Base-by-base conservation (phyloP, 2,329 filamentous ascomycete species). In the Blastomyces emzantsi region DNA sequence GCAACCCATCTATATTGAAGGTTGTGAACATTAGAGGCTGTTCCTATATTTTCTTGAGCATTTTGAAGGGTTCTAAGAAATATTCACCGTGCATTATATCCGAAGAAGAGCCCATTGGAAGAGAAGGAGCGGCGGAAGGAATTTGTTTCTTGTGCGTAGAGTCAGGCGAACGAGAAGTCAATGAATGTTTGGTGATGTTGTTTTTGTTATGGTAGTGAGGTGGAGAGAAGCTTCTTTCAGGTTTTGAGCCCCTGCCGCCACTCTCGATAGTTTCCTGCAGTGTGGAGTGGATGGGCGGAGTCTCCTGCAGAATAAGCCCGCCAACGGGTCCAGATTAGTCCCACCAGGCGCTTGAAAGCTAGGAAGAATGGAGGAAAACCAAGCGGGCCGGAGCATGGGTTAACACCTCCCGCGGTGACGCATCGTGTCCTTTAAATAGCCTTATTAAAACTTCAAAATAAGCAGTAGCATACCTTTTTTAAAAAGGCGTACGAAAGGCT, bases 271-370 rank as follows among this genome's bases (percentile, higher is more conserved):
- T 45, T 39, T 51, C 57, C n/a, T 56, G 49, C 51, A 51, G 41
- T 36, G 58, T 56, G 47, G 64, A 64, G 62, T 62, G 60, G 65
- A 65, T 63, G 64, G 28, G 39, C 57, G 22, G 41, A 39, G 63
- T 63, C 60, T 66, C 60, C 61, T 62, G 28, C 41, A 60, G 41
- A 51, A n/a, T 5, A 47, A 60, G 11, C 58, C 30, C 22, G 41
- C 58, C 25, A 51, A 45, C 36, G 49, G 41, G 58, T 47, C 58
- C 45, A 47, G 58, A 60, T 60, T 30, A 60, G 58, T 51, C 41
- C 45, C 58, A 47, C 58, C 17, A 8, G 49, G 49, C 58, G 41
- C 58, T 9, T 25, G 41, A 57, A 19, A 55, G 55, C 55, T 57
- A 57, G 15, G 55, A 25, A 57, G 33, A 41, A 57, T 25, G n/a